These are phyloP conservation scores for Debaryomycetaceae sp. DNA, from an alignment of 1,139 yeast species.

Conservation along the genomic window DNA sequence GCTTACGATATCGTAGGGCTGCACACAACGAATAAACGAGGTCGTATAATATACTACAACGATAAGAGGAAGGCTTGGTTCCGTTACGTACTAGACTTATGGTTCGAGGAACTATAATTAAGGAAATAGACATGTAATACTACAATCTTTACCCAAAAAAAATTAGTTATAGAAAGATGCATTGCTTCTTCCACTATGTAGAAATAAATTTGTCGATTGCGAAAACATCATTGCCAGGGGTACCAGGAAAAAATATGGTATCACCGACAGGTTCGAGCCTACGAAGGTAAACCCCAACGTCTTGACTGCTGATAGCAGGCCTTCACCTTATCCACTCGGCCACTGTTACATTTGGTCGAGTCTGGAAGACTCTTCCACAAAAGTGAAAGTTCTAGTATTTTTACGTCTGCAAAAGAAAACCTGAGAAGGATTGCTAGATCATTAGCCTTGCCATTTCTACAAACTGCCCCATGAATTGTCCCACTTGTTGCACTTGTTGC, in stretches of 20 bases:
- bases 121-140: no score
- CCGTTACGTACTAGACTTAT: slow-evolving; percentile 15
- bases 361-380: not conserved
- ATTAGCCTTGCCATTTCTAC: no score
- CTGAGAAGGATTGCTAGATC: no score
- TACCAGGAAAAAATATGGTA: slow-evolving; percentile 44
- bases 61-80: slow-evolving; percentile 9
- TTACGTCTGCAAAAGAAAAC: no score
- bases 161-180: no score
- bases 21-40: slow-evolving; percentile 14
- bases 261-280: slow-evolving; percentile 88
- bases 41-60: slow-evolving; percentile 15
- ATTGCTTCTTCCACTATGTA: no score
- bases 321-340: slow-evolving; percentile 67
- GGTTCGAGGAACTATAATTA: slow-evolving; percentile 15
- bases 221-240: no score
- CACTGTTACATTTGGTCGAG: slow-evolving; percentile 38
- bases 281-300: slow-evolving; percentile 84
- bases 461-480: no score
- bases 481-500: no score
- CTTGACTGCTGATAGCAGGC: slow-evolving; percentile 58
- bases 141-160: no score
- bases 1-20: slow-evolving; percentile 33
- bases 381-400: no score
- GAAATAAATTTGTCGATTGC: no score